These are phyloP conservation scores for barley (Hordeum vulgare) DNA, from an alignment of 176 grass and related monocot genomes.

Conservation along the genomic window DNA sequence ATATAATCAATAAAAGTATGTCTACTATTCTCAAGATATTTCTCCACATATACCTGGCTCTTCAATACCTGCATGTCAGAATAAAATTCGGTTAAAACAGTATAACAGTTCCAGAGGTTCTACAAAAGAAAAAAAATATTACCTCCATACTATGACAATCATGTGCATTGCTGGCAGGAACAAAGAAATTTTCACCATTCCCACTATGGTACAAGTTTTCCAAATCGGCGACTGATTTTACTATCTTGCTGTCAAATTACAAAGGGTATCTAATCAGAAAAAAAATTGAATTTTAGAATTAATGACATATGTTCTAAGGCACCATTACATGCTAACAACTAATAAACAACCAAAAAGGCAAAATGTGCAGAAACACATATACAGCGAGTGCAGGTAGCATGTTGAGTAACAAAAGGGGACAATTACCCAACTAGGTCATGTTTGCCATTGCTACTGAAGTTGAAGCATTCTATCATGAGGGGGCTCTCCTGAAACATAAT, in stretches of 20 bases:
- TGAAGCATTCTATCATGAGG: constrained; percentile 90
- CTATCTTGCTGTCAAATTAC: constrained; percentile 79
- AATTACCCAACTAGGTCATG: constrained; percentile 97
- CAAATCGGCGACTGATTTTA: constrained; percentile 85
- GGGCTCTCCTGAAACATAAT: constrained; percentile 89
- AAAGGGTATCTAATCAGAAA: constrained; percentile 52
- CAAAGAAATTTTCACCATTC: constrained; percentile 73
- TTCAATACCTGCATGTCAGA: constrained; percentile 58
- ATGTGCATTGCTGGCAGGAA: constrained; percentile 48
- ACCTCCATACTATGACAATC: constrained; percentile 84
- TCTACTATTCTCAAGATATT: constrained; percentile 54
- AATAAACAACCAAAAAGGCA: constrained; percentile 11
- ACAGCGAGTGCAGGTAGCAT: background rate
- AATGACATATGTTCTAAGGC: constrained; percentile 24
- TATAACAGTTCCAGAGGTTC: constrained; percentile 13
- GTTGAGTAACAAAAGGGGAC: constrained; percentile 1
- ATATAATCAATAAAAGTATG: constrained; percentile 96
- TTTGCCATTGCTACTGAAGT: constrained; percentile 88
- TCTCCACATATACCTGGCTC: constrained; percentile 86
- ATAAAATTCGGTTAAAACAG: constrained; percentile 7
- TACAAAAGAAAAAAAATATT: constrained; percentile 28
- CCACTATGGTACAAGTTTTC: constrained; percentile 62
- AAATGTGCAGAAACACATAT: background rate
- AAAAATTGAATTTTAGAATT: constrained; percentile 38
- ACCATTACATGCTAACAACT: constrained; percentile 12